Conservation (phyloP, 139 green algal species). For the Chlamydomonas schloesseri region DNA sequence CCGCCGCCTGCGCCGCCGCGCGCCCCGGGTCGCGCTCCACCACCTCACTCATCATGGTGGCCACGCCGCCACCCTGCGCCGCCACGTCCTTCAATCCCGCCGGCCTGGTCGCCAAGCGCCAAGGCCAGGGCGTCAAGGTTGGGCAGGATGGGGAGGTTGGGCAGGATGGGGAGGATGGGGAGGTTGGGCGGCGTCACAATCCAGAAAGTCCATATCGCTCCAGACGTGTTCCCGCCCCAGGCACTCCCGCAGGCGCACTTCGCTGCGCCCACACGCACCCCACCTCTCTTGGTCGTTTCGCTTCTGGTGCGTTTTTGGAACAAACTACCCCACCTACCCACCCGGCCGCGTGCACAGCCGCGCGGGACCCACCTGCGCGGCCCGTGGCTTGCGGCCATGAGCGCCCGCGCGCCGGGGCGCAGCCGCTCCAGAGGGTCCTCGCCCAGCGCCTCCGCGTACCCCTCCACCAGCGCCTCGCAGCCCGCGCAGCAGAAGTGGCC, state of each 20-base stretch:
- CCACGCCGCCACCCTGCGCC: constrained; percentile 45
- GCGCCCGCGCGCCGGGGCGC: constrained; percentile 7
- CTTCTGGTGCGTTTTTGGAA: too few relatives aligned
- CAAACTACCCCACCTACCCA: too few relatives aligned
- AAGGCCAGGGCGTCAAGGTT: too few relatives aligned
- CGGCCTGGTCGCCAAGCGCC: background rate
- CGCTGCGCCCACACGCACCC: too few relatives aligned
- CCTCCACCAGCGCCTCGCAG: constrained; percentile 25
- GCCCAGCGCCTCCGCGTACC: constrained; percentile 26
- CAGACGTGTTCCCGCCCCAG: too few relatives aligned
- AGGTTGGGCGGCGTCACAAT: too few relatives aligned
- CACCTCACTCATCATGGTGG: constrained; percentile 46
- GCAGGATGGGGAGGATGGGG: too few relatives aligned
- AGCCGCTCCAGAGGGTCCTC: constrained; percentile 38
- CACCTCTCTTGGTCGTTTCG: too few relatives aligned
- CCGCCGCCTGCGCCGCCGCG: constrained; percentile 3
- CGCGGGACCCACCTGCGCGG: background rate
- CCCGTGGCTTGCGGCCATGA: constrained; percentile 31
- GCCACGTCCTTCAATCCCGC: constrained; percentile 5
- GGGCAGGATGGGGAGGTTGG: too few relatives aligned
- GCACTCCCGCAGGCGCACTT: too few relatives aligned
- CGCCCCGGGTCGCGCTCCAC: constrained; percentile 14
- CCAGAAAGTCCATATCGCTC: too few relatives aligned
- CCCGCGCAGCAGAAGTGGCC: constrained; percentile 37
- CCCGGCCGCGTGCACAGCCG: background rate